Base-by-base conservation (phyloP, 768 basidiomycete genomes). In the Lentinula edodes region DNA sequence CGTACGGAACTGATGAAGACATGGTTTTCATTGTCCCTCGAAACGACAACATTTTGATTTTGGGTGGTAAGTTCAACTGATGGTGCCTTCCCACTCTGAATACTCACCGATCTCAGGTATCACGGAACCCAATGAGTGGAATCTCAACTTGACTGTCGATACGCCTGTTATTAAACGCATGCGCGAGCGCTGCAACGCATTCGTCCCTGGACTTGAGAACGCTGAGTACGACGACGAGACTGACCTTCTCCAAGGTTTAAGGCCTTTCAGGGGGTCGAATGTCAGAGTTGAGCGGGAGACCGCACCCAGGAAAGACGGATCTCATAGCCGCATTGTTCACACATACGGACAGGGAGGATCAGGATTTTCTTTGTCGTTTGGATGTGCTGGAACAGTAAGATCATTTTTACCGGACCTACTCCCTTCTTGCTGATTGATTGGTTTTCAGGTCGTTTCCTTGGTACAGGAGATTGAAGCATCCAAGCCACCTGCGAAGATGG, bases 11-110 rank as follows among this genome's bases (percentile, higher is more conserved):
- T 8, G 70, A 67, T 53, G 72, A 72, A 50, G 71, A 72, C 51
- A 73, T 73, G 52, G 69, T 73, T 16, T 75, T 74, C 65, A 70
- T 70, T 52, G 75, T 72, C 34, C 76, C 73, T 20, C 67, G 76
- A n/a, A 75, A 75, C 63, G 72, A 74, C 60, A 69, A 69, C 6
- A 68, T 69, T 6, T 69, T 77, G 32, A 71, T 76, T 36, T 68
- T 78, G 28, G 74, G 74, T 7, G 55, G 55, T 56, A 56, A 56
- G 55, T 38, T 28, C 46, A 48, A 23, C 46, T 5, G 15, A 9
- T 71, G 68, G 61, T 63, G 35, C 18, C 36, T 8, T 20, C 46
- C 38, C 18, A 16, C 15, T 46, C 7, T n/a, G 5, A 51, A 28
- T 38, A n/a, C n/a, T 60, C 28, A 51, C 3, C 42, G 28, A 35